Percentiles rank a stretch among this genome's conserved stretches.
Conservation (phyloP, 768 basidiomycete genomes). For the Boletellus ananas region DNA sequence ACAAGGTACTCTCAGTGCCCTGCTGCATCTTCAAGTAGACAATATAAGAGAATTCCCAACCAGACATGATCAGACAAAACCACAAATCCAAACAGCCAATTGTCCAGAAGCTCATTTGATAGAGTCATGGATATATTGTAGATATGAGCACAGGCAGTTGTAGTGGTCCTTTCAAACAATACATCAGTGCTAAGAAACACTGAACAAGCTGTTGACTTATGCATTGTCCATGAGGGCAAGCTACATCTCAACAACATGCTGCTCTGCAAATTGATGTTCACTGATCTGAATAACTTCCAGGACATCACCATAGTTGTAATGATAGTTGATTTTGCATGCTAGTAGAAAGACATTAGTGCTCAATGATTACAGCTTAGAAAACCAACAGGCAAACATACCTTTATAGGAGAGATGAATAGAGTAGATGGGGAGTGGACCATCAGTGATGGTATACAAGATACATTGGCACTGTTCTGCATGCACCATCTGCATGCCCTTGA, state of each 20-base stretch:
- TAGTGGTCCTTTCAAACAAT: not conserved
- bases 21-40: constrained; percentile 1
- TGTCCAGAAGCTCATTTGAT: not conserved
- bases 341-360: not conserved
- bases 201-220: not conserved
- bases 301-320: constrained; percentile 3
- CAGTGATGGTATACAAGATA: not conserved
- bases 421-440: not conserved
- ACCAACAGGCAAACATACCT: not conserved
- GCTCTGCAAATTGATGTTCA: constrained; percentile 3
- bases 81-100: not conserved
- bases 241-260: constrained; percentile 1
- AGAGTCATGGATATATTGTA: not conserved
- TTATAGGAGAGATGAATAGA: not conserved
- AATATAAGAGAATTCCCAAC: not conserved
- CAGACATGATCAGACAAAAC: not conserved
- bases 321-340: constrained; percentile 6
- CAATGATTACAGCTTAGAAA: not conserved
- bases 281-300: not conserved
- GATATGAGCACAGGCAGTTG: not conserved
- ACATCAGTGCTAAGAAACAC: not conserved
- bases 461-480: not conserved
- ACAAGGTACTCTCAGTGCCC: not conserved
- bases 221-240: not conserved
- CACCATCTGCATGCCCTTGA: constrained; percentile 7